Conservation (phyloP, 78 protist species). For the Bodo saltans region DNA sequence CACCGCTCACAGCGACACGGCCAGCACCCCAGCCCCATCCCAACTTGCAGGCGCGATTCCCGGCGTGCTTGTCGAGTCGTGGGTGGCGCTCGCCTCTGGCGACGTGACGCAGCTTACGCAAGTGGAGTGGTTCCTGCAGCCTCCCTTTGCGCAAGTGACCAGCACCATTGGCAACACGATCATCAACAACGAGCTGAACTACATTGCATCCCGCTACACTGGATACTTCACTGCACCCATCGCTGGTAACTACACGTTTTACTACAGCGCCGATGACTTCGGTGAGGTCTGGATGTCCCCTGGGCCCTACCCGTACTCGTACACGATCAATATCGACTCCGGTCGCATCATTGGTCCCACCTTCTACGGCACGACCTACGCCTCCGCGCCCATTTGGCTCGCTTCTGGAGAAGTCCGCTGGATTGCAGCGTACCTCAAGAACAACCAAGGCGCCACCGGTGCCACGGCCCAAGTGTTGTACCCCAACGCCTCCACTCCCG, state of each 20-base stretch:
- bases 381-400: too few species aligned
- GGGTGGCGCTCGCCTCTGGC: background rate
- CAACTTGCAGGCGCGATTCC: background rate
- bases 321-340: too few species aligned
- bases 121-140: background rate
- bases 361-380: too few species aligned
- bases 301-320: too few species aligned
- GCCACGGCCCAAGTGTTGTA: too few species aligned
- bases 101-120: background rate
- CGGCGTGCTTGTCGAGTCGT: background rate
- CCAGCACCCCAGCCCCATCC: background rate
- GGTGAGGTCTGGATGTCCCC: background rate
- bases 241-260: constrained; percentile 5
- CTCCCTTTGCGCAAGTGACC: background rate
- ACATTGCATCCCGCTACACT: background rate
- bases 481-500: too few species aligned
- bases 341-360: too few species aligned
- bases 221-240: background rate
- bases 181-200: background rate
- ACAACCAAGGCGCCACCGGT: background rate
- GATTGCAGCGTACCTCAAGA: background rate
- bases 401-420: background rate
- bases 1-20: background rate
- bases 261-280: background rate
- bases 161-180: background rate